Conservation (phyloP, 257 asterid genomes). For the Leptodermis oblonga region DNA sequence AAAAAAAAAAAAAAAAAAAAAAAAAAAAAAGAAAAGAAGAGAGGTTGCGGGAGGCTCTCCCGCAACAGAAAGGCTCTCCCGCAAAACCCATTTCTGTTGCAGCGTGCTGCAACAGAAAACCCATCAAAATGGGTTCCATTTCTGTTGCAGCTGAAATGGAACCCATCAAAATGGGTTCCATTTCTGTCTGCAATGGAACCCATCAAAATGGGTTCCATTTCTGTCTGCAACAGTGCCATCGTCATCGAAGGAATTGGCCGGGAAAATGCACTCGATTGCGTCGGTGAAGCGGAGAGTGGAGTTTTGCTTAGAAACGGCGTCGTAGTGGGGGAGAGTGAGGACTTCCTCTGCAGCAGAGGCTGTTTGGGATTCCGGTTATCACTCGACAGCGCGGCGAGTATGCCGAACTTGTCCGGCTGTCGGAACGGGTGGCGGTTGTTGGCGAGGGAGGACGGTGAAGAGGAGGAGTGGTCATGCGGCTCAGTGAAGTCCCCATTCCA, state of each 20-base stretch:
- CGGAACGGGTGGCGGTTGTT: conserved; percentile 28
- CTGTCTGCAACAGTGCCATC: no score
- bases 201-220: no score
- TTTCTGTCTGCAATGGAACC: no score
- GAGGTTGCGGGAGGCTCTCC: no score
- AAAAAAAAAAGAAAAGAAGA: no score
- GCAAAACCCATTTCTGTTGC: no score
- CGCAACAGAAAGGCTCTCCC: no score
- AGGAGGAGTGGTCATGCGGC: conserved; percentile 23
- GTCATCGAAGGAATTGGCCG: conserved; percentile 48
- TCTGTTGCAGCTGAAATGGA: no score
- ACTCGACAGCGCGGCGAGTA: conserved; percentile 69
- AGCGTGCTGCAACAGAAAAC: no score
- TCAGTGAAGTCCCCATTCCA: conserved; percentile 39
- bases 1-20: no score
- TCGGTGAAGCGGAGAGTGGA: conserved; percentile 13
- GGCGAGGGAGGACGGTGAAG: conserved; percentile 22
- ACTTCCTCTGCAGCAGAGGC: conserved; percentile 36
- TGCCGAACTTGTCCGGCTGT: conserved; percentile 49
- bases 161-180: no score
- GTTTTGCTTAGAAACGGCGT: conserved; percentile 8
- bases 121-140: no score
- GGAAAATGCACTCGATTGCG: conserved; percentile 27
- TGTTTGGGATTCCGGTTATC: conserved; percentile 28
- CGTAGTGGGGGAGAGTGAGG: conserved; percentile 36